Evolutionary conservation across 1,139 yeast genomes (phyloP), one percentile per base, ranked within the genome.

Genomic region (Yarrowia galli): DNA sequence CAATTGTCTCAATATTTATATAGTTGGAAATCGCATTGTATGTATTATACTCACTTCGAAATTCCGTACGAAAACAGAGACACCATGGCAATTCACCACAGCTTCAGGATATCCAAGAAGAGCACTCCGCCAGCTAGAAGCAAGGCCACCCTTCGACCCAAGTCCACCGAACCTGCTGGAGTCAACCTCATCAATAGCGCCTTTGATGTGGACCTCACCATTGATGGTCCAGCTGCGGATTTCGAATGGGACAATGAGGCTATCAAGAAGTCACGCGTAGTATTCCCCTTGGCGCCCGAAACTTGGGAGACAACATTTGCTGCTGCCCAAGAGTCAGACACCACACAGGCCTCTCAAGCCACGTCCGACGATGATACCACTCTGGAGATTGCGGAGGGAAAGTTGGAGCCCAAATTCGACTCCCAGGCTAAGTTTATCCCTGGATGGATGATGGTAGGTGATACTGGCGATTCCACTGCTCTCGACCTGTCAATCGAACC

Each of bases 21-120:
- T 48, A 46, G 38, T 38, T 54, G 61, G 60, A 40, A 28, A 13
- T 51, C 56, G 42, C 56, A 51, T 38, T 53, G 28, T 36, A 53
- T 36, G 23, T 36, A 36, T 53, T 36, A 3, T 53, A 56, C 18
- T 12, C 2, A 42, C 3, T 25, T 10, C 2, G 8, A 9, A n/a
- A 46, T 22, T 10, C 35, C 28, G 28, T 22, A 25, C 28, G 16
- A 28, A 28, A 28, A 25, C 28, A 3, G 28, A 25, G 28, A 28
- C 32, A 28, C 18, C 5, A 58, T 58, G 64, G 64, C 51, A 16
- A 32, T 58, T 2, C 64, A 58, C 42, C 64, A 58, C 64, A 58
- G 64, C 28, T 58, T 58, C 64, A 58, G 20, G 51, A 40, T 58
- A n/a, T 28, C 51, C 38, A 58, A 56, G 25, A 40, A 40, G 38